Percentiles rank a stretch among this genome's conserved stretches.
Conservation (phyloP, 108 stramenopile genomes). For the Ochromonas danica region DNA sequence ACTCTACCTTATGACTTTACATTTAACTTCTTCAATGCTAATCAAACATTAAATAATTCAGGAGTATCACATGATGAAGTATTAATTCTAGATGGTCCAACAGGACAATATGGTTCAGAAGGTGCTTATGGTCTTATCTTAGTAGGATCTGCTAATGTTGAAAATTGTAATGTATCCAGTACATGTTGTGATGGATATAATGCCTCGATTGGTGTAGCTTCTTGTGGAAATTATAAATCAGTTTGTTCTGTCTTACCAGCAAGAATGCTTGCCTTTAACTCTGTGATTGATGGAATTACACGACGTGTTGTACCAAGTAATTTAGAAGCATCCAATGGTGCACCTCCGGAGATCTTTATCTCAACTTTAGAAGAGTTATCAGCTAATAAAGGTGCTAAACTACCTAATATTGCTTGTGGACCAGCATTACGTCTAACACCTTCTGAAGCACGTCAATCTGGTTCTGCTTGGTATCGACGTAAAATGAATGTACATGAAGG, state of each 20-base stretch:
- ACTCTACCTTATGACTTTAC: constrained; percentile 54
- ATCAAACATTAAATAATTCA: constrained; percentile 50
- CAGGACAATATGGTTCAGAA: constrained; percentile 58
- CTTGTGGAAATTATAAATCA: neutral
- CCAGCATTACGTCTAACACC: constrained; percentile 60
- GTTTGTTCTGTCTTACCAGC: constrained; percentile 17
- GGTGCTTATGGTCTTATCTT: constrained; percentile 63
- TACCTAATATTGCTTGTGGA: constrained; percentile 47
- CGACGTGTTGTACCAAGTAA: constrained; percentile 32
- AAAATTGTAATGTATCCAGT: constrained; percentile 60
- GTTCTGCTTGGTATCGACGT: constrained; percentile 65
- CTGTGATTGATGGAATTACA: neutral
- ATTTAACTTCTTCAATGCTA: constrained; percentile 54
- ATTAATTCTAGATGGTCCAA: constrained; percentile 51
- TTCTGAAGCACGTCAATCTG: constrained; percentile 42
- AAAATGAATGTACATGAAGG: constrained; percentile 61
- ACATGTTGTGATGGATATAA: constrained; percentile 61
- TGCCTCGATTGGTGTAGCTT: constrained; percentile 9
- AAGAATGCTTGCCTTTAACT: neutral
- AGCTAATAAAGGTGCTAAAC: constrained; percentile 3
- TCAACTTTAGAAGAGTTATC: constrained; percentile 8
- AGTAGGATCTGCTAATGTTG: constrained; percentile 59
- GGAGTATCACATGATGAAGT: constrained; percentile 22
- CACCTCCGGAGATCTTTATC: neutral
- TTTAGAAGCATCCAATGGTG: neutral